Conservation (phyloP, 441 rosid genomes). For the Populus hybrid region DNA sequence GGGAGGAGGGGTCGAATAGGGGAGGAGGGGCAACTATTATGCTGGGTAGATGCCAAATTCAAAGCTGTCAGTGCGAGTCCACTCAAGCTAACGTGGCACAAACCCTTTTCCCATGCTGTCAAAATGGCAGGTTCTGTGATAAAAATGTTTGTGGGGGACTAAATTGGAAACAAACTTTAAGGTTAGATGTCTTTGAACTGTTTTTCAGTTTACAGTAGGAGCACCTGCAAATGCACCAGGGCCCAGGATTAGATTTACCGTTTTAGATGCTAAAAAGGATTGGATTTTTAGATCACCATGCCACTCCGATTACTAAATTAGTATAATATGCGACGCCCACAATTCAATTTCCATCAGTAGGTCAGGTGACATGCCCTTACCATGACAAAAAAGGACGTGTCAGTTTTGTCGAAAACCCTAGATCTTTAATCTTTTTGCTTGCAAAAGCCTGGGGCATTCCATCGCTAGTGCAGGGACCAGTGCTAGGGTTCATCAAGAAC, state of each 20-base stretch:
- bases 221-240: constrained; percentile 4
- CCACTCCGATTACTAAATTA: background rate
- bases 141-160: background rate
- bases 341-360: background rate
- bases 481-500: background rate
- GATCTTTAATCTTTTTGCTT: background rate
- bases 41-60: constrained; percentile 1
- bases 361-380: constrained; percentile 5
- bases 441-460: background rate
- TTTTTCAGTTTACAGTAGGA: background rate
- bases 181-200: background rate
- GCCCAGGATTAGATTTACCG: background rate
- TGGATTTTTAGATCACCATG: background rate
- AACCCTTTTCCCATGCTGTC: background rate
- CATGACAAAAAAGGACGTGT: constrained; percentile 3
- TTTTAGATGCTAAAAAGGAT: background rate
- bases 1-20: background rate
- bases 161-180: background rate
- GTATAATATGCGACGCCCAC: background rate
- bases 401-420: background rate
- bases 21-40: background rate
- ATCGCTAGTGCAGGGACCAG: background rate
- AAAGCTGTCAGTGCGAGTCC: constrained; percentile 9
- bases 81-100: constrained; percentile 20
- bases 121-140: background rate